Conservation (phyloP, 2,329 filamentous ascomycete species). For the Talaromyces piceae region DNA sequence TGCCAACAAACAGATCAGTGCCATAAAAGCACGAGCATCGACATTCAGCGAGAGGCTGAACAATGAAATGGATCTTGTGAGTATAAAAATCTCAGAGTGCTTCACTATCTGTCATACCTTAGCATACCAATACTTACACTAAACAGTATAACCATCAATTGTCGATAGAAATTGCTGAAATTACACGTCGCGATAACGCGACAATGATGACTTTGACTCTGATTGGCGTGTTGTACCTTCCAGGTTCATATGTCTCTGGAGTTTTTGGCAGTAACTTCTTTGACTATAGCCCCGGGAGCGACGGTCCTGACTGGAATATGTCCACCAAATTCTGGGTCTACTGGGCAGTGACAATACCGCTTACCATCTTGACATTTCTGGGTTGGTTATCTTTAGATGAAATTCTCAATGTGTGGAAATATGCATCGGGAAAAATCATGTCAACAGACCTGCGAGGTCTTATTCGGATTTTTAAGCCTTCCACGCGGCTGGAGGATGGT, state of each 20-base stretch:
- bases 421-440: background rate
- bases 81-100: background rate
- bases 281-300: conserved; percentile 5
- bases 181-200: conserved; percentile 7
- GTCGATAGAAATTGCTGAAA: conserved; percentile 5
- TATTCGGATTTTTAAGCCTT: background rate
- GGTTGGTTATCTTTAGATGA: conserved; percentile 4
- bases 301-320: conserved; percentile 6
- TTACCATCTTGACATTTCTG: conserved; percentile 6
- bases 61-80: conserved; percentile 8
- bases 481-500: background rate
- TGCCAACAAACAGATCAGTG: conserved; percentile 5
- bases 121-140: background rate
- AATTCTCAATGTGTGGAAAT: background rate
- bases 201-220: conserved; percentile 8
- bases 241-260: conserved; percentile 10
- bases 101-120: background rate
- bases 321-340: conserved; percentile 11
- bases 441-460: background rate
- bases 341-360: conserved; percentile 9
- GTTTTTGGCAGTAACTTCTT: conserved; percentile 9
- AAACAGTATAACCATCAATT: background rate
- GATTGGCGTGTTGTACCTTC: conserved; percentile 9
- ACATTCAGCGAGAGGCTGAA: conserved; percentile 7
- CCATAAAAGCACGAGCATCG: conserved; percentile 4